Conservation (phyloP, 306 rosid species). For the Sophora flavescens region DNA sequence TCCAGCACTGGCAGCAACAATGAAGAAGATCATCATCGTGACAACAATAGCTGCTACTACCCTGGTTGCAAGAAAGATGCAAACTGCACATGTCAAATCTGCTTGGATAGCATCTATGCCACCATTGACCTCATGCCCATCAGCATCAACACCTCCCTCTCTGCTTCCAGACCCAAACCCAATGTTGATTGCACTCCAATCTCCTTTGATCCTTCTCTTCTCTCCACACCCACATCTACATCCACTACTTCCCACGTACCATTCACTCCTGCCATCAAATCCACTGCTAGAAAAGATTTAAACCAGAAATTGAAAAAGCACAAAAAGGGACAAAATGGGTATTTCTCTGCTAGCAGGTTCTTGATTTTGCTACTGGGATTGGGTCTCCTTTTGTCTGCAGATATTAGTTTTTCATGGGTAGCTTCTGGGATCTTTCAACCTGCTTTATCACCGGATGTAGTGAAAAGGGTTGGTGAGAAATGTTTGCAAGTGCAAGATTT, state of each 20-base stretch:
- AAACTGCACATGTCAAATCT: constrained; percentile 75
- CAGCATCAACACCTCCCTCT: constrained; percentile 67
- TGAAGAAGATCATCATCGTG: constrained; percentile 57
- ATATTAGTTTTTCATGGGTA: constrained; percentile 47
- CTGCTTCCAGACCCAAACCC: constrained; percentile 59
- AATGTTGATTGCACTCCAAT: constrained; percentile 59
- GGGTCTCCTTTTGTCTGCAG: constrained; percentile 52
- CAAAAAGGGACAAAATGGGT: constrained; percentile 6
- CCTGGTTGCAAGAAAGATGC: constrained; percentile 86
- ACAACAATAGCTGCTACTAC: constrained; percentile 79
- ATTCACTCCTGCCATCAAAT: constrained; percentile 47
- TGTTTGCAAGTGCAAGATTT: constrained; percentile 55
- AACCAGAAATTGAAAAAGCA: constrained; percentile 30
- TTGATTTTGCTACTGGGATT: constrained; percentile 49
- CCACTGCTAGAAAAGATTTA: constrained; percentile 44
- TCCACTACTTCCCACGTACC: constrained; percentile 37
- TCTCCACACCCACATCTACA: constrained; percentile 62
- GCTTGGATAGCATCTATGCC: constrained; percentile 86
- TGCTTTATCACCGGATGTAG: constrained; percentile 52
- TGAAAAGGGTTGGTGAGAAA: constrained; percentile 61
- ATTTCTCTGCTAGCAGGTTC: constrained; percentile 35
- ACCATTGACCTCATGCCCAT: constrained; percentile 84
- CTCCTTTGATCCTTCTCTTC: constrained; percentile 61
- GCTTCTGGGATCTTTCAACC: constrained; percentile 56
- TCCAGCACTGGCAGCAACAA: constrained; percentile 50